A percentile compares a stretch with the other conserved stretches of the same genome.
Conservation (phyloP, 768 basidiomycete genomes). For the Albatrellus ellisii region DNA sequence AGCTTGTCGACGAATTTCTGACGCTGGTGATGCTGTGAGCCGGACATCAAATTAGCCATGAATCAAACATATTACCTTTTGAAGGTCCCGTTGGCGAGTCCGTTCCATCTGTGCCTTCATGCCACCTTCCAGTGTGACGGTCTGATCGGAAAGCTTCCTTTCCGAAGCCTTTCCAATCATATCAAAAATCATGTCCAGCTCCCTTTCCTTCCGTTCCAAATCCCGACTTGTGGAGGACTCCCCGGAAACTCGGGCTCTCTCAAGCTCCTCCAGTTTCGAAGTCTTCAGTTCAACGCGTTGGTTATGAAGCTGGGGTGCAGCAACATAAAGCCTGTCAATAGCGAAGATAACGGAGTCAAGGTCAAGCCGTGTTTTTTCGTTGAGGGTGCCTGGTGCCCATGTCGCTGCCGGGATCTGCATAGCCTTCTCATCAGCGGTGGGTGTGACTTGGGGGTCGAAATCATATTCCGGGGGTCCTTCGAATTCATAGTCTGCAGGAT, state of each 20-base stretch:
- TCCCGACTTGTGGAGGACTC: constrained; percentile 17
- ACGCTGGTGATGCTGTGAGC: constrained; percentile 30
- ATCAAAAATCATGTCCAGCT: constrained; percentile 61
- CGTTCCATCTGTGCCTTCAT: constrained; percentile 43
- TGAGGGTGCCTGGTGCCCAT: constrained; percentile 14
- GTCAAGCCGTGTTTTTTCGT: constrained; percentile 80
- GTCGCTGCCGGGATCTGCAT: background rate
- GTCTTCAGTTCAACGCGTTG: constrained; percentile 86
- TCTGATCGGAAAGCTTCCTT: constrained; percentile 55
- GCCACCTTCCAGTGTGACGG: constrained; percentile 50
- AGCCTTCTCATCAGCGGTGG: constrained; percentile 6
- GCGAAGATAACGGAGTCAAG: constrained; percentile 77
- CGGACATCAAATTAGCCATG: background rate
- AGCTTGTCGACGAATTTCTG: constrained; percentile 68
- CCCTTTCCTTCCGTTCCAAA: constrained; percentile 34
- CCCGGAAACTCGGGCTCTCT: constrained; percentile 45
- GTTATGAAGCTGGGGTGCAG: constrained; percentile 79
- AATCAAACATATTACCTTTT: constrained; percentile 35
- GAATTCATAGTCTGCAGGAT: constrained; percentile 19
- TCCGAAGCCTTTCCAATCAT: constrained; percentile 59
- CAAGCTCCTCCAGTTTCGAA: constrained; percentile 58
- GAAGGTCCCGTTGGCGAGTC: constrained; percentile 41
- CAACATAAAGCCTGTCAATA: constrained; percentile 78
- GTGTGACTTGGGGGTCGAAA: constrained; percentile 3
- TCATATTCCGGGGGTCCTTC: constrained; percentile 23